These are phyloP conservation scores for Extremus antarcticus DNA, from an alignment of 495 filamentous ascomycete species.

Conservation along the genomic window DNA sequence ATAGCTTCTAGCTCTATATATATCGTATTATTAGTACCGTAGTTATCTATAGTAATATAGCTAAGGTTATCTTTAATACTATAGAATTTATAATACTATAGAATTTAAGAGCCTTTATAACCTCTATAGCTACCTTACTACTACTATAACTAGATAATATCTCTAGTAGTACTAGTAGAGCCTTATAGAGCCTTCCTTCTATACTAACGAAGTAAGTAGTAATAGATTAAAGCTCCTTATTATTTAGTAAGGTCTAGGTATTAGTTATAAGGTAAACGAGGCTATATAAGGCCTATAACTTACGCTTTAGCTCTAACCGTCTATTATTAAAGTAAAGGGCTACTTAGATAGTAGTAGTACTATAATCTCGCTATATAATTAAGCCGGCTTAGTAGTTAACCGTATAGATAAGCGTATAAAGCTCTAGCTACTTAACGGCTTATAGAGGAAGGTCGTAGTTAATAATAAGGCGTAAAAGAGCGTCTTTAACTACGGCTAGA, in stretches of 20 bases:
- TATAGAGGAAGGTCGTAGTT: not conserved
- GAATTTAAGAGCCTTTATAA: constrained; percentile 6
- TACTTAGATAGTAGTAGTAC: not conserved
- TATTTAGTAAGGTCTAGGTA: not conserved
- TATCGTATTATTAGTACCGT: not conserved
- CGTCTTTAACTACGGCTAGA: not conserved
- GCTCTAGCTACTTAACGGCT: not conserved
- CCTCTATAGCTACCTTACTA: not conserved
- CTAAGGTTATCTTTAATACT: too few species aligned
- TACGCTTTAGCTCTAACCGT: not conserved
- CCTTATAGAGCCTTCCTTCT: too few species aligned
- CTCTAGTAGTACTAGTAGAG: not conserved
- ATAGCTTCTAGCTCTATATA: not conserved
- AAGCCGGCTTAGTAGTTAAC: not conserved
- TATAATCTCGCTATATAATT: not conserved
- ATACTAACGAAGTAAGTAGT: not conserved
- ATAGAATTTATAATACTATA: too few species aligned
- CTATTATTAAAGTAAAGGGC: not conserved
- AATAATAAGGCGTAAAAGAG: not conserved
- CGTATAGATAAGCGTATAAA: not conserved
- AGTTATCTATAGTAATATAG: too few species aligned
- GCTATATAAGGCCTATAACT: not conserved
- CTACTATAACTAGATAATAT: not conserved
- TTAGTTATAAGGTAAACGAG: not conserved
- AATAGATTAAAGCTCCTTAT: not conserved